Evolutionary conservation across 1,284 basidiomycete genomes (phyloP), one percentile per base, ranked within the genome.

Genomic region (Leccinum pallidistipes): DNA sequence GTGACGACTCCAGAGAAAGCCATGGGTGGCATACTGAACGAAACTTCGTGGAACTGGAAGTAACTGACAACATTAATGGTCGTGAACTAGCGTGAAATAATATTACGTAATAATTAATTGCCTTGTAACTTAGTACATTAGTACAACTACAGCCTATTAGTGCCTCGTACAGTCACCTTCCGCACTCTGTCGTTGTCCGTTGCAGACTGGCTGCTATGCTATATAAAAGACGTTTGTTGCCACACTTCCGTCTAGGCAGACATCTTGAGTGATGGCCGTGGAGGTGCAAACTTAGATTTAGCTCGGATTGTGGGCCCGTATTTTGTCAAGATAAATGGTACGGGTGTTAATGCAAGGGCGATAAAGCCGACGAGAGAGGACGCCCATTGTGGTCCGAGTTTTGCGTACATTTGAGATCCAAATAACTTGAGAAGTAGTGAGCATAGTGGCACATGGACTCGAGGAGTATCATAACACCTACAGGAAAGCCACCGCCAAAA

Each of bases 1-100:
- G 88, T 88, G 29, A 93, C 91, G 45, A 86, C 70, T 9, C 91
- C 91, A 27, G 80, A 80, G 60, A 92, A 82, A 16, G 85, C 76
- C 83, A 91, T 86, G 24, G 90, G 90, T 36, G 90, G 88, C 90
- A 92, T 92, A 29, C 62, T 61, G 63, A 51, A 38, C 14, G 50
- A 27, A 16, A 6, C 18, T 51, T 21, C 12, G 40, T 49, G 31
- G 18, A 36, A 24, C 29, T 56, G n/a, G 16, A 50, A 24, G 27
- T 27, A 3, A 45, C 1, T 6, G n/a, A 43, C 2, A 36, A 32
- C 4, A 32, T 31, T 31, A 36, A 31, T 31, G 31, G 31, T 36
- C 34, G 12, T 3, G 34, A n/a, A 9, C n/a, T 10, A 11, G 49
- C 51, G 31, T 34, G 32, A 57, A 5, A 34, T 24, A 5, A 34